Evolutionary conservation across 164 flowering plant species (phyloP), one percentile per base, ranked within the genome.

Genomic region (Aristolochia contorta): DNA sequence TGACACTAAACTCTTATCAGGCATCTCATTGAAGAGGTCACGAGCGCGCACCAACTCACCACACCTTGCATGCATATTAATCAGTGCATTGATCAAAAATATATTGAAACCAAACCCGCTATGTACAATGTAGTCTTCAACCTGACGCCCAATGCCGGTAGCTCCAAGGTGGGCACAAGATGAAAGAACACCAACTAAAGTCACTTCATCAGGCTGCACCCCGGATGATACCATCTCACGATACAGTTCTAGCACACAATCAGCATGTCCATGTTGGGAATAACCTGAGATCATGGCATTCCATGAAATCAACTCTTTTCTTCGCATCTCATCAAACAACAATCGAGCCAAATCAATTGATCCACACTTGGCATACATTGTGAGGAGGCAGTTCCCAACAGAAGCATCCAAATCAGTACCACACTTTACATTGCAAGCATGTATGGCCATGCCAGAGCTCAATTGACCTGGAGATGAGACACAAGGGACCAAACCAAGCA

Each of bases 261-360:
- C 47, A 22, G 93, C 89, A 59, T 78, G 70, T 51, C 98, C 96
- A 66, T 80, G 79, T 58, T 89, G 98, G 0, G 91, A 80, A 64
- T 85, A 92, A 62, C 96, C 96, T 58, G 84, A 81, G 32, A 92
- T 83, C 89, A 92, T 82, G 0, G 96, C 93, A 70, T 92, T 89
- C 98, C 98, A 92, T 22, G 89, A 75, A 50, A 89, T 80, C 82
- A 92, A 72, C 23, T 71, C 86, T 74, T 77, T 89, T 0, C 56
- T 57, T n/a, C 76, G 80, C 65, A 84, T 84, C 41, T 46, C 73
- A 71, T 89, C 83, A 69, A 92, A 87, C 73, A 83, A 54, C 65
- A 62, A 71, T 59, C 82, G 67, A 0, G 84, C 91, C 46, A 47
- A 37, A 6, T 77, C 81, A 41, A 83, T 67, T 16, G 71, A 59